Evolutionary conservation across 345 rosid genomes (phyloP), one percentile per base, ranked within the genome.

Genomic region (Pistacia atlantica): DNA sequence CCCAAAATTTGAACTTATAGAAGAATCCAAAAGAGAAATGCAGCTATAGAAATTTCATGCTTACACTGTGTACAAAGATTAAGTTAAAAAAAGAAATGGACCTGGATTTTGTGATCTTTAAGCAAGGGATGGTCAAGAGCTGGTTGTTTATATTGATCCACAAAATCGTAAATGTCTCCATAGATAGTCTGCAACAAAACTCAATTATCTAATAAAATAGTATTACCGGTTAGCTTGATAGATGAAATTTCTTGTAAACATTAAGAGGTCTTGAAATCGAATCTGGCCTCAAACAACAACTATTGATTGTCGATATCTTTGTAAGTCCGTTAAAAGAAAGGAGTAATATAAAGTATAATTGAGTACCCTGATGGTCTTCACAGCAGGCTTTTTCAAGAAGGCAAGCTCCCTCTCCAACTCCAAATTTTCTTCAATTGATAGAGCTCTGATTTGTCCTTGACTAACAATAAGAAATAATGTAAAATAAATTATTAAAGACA

Each of bases 81-180:
- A 13, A 8, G 11, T 31, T 31, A 31, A 13, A 31, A n/a, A 3
- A 11, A 55, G 8, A 64, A 58, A 22, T 52, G 20, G 69, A 85
- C 88, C 82, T 77, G 83, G 3, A 86, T 81, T 7, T 18, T 86
- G 71, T 81, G 84, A 59, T 68, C 25, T 20, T 58, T 66, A 38
- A 78, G 65, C 16, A 54, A 65, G 1, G 77, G 77, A 79, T 79
- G 64, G 22, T 74, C 56, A 51, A 73, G 70, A 8, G 74, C 74
- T 14, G 75, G 74, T 64, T 73, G 81, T 8, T 74, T n/a, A 11
- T 67, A 61, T 5, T 58, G 28, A 54, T 73, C 63, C 3, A 67
- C 69, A n/a, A 73, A 66, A n/a, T 67, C 38, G 3, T 66, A 73
- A 20, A 12, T 16, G 14, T 66, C 77, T 66, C 81, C 81, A 49